Conservation (phyloP, 208 protist genomes). For the Trypanosoma melophagium region DNA sequence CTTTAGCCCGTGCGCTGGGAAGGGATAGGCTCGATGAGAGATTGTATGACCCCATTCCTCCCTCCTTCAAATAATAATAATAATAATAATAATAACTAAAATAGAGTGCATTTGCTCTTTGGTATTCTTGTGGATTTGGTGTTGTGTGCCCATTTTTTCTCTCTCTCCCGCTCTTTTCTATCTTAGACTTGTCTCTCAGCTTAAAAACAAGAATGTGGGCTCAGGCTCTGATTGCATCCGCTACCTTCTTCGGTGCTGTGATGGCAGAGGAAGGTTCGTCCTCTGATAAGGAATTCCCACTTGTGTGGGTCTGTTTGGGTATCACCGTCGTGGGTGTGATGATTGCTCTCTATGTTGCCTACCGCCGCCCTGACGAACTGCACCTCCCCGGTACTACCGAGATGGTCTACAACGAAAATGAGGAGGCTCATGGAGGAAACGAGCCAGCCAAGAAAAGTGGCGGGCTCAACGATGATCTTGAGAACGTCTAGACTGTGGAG, state of each 20-base stretch:
- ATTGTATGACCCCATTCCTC: too few relatives aligned
- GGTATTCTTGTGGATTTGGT: too few relatives aligned
- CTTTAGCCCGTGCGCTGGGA: too few relatives aligned
- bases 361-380: conserved; percentile 36
- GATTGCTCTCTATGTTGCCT: conserved; percentile 35
- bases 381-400: conserved; percentile 31
- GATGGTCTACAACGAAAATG: conserved; percentile 22
- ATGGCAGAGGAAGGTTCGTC: neutral
- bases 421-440: conserved; percentile 6
- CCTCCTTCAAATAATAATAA: too few relatives aligned
- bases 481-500: neutral
- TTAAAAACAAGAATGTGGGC: conserved; percentile 6
- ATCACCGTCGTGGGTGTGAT: conserved; percentile 35
- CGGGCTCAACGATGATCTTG: conserved; percentile 17
- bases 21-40: too few relatives aligned
- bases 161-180: neutral
- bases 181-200: neutral
- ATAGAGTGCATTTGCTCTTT: too few relatives aligned
- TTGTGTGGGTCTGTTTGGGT: conserved; percentile 45
- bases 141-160: neutral
- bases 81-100: too few relatives aligned
- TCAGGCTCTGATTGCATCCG: conserved; percentile 17
- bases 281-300: conserved; percentile 29
- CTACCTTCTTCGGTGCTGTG: conserved; percentile 6
- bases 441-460: conserved; percentile 7